Conservation (phyloP, 1,284 basidiomycete species). For the Leccinum fallax region DNA sequence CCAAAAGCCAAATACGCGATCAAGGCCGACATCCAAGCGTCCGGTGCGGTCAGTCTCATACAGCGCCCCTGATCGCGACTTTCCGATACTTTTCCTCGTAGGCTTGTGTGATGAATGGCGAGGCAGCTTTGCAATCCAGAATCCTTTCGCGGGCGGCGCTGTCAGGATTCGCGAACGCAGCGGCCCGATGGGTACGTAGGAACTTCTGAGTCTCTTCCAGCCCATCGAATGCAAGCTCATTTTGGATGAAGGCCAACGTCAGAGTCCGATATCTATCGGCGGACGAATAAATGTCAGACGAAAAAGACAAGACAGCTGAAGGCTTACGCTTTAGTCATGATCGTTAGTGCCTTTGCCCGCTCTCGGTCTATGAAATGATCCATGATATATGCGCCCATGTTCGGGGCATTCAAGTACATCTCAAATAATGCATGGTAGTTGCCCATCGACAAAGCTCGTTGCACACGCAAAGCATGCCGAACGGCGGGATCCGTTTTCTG, state of each 20-base stretch:
- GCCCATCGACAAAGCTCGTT: slow-evolving; percentile 85
- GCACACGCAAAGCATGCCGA: slow-evolving; percentile 87
- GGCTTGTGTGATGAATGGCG: slow-evolving; percentile 52
- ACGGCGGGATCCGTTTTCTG: slow-evolving; percentile 84
- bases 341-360: slow-evolving; percentile 82
- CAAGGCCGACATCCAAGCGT: slow-evolving; percentile 10
- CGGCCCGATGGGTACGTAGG: slow-evolving; percentile 70
- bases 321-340: slow-evolving; percentile 89
- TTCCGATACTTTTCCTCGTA: slow-evolving; percentile 79
- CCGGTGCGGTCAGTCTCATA: slow-evolving; percentile 36
- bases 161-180: slow-evolving; percentile 68
- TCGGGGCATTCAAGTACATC: slow-evolving; percentile 84
- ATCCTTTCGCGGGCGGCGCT: slow-evolving; percentile 59
- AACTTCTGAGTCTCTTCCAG: slow-evolving; percentile 69
- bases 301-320: background rate
- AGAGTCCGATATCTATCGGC: slow-evolving; percentile 74
- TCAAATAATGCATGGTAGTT: slow-evolving; percentile 95
- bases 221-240: slow-evolving; percentile 84
- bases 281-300: slow-evolving; percentile 4
- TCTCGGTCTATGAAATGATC: slow-evolving; percentile 97
- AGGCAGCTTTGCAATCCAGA: slow-evolving; percentile 67
- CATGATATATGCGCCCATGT: slow-evolving; percentile 99
- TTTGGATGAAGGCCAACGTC: slow-evolving; percentile 75
- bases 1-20: slow-evolving; percentile 3
- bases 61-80: slow-evolving; percentile 73